Percentiles rank a stretch among this genome's conserved stretches.
Conservation (phyloP, 371 early-diverging fungal species). For the Cokeromyces recurvatus region DNA sequence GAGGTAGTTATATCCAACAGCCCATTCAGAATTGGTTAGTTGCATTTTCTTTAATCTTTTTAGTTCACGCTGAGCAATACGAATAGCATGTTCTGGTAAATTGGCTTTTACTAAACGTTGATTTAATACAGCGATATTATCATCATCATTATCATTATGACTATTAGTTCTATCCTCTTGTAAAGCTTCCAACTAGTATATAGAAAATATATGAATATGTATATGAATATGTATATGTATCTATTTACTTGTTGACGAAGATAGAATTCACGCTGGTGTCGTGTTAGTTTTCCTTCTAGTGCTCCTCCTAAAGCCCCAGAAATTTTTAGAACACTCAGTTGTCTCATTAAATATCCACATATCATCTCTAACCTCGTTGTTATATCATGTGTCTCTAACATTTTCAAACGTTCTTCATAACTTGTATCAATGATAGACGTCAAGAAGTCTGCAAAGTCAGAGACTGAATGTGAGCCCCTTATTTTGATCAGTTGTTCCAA, state of each 20-base stretch:
- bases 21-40: conserved; percentile 74
- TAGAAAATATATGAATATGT: too few relatives aligned
- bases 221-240: neutral
- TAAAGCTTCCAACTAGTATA: conserved; percentile 11
- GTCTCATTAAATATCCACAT: too few relatives aligned
- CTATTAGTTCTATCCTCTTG: conserved; percentile 37
- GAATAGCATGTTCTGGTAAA: conserved; percentile 61
- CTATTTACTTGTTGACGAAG: conserved; percentile 66
- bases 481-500: too few relatives aligned
- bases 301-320: too few relatives aligned
- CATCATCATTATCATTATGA: conserved; percentile 31
- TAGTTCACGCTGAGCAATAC: conserved; percentile 64
- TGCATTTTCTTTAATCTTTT: conserved; percentile 69
- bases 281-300: conserved; percentile 62
- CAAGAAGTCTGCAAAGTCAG: too few relatives aligned
- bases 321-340: too few relatives aligned
- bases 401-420: too few relatives aligned
- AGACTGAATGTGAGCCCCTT: too few relatives aligned
- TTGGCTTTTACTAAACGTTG: conserved; percentile 51
- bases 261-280: conserved; percentile 77
- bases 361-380: too few relatives aligned
- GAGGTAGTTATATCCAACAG: conserved; percentile 70
- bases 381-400: too few relatives aligned
- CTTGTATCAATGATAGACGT: too few relatives aligned
- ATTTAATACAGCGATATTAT: conserved; percentile 57